Evolutionary conservation across 192 early-diverging fungal species (phyloP), one percentile per base, ranked within the genome.

Genomic region (Podochytrium sp.): DNA sequence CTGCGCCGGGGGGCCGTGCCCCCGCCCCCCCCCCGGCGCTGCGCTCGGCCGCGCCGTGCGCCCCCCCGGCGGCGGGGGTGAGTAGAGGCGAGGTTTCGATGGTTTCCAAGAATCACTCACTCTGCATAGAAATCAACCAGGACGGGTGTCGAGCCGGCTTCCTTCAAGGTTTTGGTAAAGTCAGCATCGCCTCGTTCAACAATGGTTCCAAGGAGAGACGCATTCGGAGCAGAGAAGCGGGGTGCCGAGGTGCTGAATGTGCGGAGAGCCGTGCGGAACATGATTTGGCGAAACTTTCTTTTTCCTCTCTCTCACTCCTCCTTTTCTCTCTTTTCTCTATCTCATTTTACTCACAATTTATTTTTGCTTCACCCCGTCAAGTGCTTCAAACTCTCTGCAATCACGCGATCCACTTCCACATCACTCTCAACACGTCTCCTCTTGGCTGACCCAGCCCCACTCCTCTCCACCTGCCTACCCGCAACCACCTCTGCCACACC

Each of bases 81-180:
- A 33, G 29, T 43, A n/a, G 23, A 16, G 62, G 32, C 30, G n/a
- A 33, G 29, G 14, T 57, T 43, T 12, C 25, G 27, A 57, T 25
- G 69, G 18, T 38, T 69, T 40, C 16, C 23, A 65, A 18, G 1
- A 37, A 47, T n/a, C 6, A 12, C 84, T 79, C 80, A 92, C 90
- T 85, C 75, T 63, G 91, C 91, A 59, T 91, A 87, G 76, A 94
- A 95, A 57, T 95, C 94, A 18, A 95, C 94, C 42, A 95, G 69
- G 16, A 91, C 86, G 1, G 91, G 91, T 20, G 40, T 63, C 38
- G 89, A 77, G 2, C 87, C 80, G 5, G 91, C 85, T n/a, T 80
- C 69, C 27, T 74, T 63, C 14, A 94, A 80, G 25, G 91, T 79
- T 33, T 71, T 57, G 27, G 85, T 78, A 76, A 94, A 93, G 40